phyloP scores from a whole-genome alignment of 169 alveolate genomes.

The Plasmodium berghei region DNA sequence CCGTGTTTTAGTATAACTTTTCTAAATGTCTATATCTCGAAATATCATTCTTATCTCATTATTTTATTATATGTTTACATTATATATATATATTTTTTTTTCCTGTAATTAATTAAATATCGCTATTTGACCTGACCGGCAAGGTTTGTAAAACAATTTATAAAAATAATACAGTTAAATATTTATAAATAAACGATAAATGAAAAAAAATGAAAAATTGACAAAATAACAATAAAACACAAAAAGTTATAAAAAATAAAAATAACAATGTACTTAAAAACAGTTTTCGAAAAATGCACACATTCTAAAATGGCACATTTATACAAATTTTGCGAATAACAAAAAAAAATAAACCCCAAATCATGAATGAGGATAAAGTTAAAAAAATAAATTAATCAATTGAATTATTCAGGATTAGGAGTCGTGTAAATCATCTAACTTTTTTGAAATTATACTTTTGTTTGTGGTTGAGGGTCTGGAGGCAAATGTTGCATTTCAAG shows the following conservation, averaged over 20 bases:
- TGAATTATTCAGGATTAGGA: neutral
- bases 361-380: neutral
- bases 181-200: neutral
- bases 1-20: too few relatives aligned
- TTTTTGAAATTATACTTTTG: conserved; percentile 54
- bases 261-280: neutral
- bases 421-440: conserved; percentile 16
- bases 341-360: neutral
- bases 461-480: conserved; percentile 74
- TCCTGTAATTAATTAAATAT: too few relatives aligned
- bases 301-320: neutral
- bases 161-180: too few relatives aligned
- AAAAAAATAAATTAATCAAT: neutral
- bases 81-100: too few relatives aligned
- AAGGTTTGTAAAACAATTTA: too few relatives aligned
- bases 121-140: too few relatives aligned
- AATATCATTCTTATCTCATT: too few relatives aligned
- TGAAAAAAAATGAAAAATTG: conserved; percentile 1
- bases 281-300: neutral
- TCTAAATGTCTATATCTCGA: too few relatives aligned
- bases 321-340: too few relatives aligned
- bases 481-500: conserved; percentile 65
- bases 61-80: too few relatives aligned
- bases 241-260: neutral
- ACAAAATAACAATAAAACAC: neutral